Base-by-base conservation (phyloP, 345 rosid species). In the Euphorbia peplus region DNA sequence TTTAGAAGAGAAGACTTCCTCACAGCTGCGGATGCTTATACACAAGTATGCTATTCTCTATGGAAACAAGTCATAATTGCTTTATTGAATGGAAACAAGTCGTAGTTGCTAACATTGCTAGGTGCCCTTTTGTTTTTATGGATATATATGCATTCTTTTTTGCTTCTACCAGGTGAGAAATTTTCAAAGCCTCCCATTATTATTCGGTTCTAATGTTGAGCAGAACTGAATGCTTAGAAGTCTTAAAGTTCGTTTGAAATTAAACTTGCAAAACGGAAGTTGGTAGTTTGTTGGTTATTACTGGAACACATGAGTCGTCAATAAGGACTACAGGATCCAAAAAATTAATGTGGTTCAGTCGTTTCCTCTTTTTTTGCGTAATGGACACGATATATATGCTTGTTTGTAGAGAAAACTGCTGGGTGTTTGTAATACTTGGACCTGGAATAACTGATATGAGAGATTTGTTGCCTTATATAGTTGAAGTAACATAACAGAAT, bases 1-100 rank as follows among this genome's bases (percentile, higher is more conserved):
- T 88, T 84, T 73, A 81, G 67, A 63, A 80, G 87, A 76, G 82
- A 89, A 42, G 91, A 91, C 70, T 85, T 56, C 68, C 84, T 42
- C 5, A 67, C 76, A 71, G 93, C 98, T 32, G 67, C 89, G 32
- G 90, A 88, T 73, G 88, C 88, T 24, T 91, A 91, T 80, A 88
- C 97, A 63, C 96, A 91, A 77, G 98, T 93, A 81, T 60, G 71
- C 29, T 64, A 56, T 18, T 57, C 66, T n/a, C n/a, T n/a, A 35
- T 3, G 19, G 24, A 37, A 41, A 6, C 10, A n/a, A 50, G 24
- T 22, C 22, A 50, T 50, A 18, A 24, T 44, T 51, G 4, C 25
- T 50, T 50, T 48, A 28, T 28, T 18, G 24, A 8, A 2, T 16
- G 16, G 51, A 7, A 48, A 64, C 44, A 64, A n/a, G n/a, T n/a